phyloP scores from a whole-genome alignment of 1,284 basidiomycete species.

The Rhodotorula sp. region DNA sequence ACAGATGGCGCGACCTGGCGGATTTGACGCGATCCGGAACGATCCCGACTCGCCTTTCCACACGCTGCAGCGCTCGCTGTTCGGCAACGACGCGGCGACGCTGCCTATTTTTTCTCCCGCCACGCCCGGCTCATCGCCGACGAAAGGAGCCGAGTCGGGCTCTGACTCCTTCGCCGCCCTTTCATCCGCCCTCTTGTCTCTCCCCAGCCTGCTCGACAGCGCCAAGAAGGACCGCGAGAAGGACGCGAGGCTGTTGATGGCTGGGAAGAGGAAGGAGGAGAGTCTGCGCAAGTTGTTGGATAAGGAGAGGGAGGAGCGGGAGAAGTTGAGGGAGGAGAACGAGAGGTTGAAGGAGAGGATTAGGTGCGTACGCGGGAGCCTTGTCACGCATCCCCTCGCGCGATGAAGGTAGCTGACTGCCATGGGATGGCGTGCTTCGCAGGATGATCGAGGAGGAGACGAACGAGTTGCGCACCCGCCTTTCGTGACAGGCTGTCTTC shows the following conservation, averaged over 20 bases:
- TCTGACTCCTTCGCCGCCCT: conserved; percentile 2
- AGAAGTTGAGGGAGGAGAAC: neutral
- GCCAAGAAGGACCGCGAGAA: conserved; percentile 14
- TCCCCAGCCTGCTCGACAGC: neutral
- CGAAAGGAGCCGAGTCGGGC: neutral
- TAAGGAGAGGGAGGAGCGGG: conserved; percentile 1
- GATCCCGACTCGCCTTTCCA: conserved; percentile 29
- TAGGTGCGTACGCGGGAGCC: conserved; percentile 1
- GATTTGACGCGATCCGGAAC: conserved; percentile 15
- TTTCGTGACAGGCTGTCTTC: neutral
- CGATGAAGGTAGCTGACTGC: neutral
- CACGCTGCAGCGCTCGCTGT: conserved; percentile 12
- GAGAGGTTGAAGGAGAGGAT: conserved; percentile 9
- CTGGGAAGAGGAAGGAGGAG: conserved; percentile 18
- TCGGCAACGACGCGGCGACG: neutral
- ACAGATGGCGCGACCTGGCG: neutral
- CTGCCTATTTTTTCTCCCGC: neutral
- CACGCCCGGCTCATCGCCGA: neutral
- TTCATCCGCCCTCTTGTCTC: neutral
- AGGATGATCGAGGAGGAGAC: conserved; percentile 18
- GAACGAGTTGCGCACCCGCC: conserved; percentile 10
- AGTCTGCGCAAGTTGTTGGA: neutral
- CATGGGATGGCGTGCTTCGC: no score
- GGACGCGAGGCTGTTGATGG: conserved; percentile 9
- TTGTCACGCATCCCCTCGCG: no score